These are phyloP conservation scores for Chlorella vulgaris DNA, from an alignment of 139 green algal genomes.

Conservation along the genomic window DNA sequence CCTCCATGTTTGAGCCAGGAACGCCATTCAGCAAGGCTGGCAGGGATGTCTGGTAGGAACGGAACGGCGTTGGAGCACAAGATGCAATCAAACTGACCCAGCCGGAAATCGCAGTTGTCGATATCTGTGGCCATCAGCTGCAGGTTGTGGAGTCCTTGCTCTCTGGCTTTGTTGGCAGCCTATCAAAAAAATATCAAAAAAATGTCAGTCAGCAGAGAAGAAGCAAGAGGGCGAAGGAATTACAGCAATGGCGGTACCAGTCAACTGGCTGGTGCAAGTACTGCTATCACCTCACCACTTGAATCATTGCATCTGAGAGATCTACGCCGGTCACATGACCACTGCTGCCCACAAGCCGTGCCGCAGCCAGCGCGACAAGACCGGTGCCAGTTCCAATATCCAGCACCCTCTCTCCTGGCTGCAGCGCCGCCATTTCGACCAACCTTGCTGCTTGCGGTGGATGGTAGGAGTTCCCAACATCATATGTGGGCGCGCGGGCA, in stretches of 20 bases:
- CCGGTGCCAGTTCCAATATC: constrained; percentile 9
- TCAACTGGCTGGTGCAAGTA: neutral
- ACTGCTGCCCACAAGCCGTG: neutral
- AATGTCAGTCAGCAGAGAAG: neutral
- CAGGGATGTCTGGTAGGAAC: neutral
- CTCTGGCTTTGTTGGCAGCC: neutral
- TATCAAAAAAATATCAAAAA: neutral
- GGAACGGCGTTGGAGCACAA: neutral
- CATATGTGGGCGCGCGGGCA: neutral
- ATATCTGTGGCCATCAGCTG: neutral
- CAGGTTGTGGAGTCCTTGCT: neutral
- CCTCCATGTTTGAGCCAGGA: neutral
- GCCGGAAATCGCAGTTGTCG: neutral
- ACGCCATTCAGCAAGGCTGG: neutral
- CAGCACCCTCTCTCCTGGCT: neutral
- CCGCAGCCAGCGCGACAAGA: neutral
- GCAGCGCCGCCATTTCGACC: neutral
- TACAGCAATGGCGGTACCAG: neutral
- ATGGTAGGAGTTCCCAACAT: neutral
- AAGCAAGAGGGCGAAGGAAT: neutral
- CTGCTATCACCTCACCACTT: too few relatives aligned
- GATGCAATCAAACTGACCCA: neutral
- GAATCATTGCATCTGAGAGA: neutral
- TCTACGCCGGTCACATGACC: neutral
- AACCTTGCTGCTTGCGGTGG: neutral